A percentile compares a stretch with the other conserved stretches of the same genome.
Evolutionary conservation across 139 green algal genomes (phyloP).

Genomic region (Micractinium conductrix): DNA sequence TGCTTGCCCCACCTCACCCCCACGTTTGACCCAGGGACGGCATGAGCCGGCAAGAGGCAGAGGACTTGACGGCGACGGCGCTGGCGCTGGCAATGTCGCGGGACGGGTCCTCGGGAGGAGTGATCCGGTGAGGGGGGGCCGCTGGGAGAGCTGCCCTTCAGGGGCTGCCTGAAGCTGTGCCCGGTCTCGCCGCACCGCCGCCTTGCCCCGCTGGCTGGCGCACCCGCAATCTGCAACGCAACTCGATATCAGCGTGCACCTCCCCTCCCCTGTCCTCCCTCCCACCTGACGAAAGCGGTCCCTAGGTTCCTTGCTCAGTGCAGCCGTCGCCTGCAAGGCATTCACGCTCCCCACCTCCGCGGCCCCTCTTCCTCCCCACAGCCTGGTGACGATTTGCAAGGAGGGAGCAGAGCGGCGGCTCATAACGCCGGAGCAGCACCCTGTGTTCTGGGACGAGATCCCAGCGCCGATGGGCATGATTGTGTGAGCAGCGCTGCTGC

Average conservation of each 20-base stretch:
- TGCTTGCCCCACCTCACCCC: too few relatives aligned
- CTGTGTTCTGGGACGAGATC: constrained; percentile 51
- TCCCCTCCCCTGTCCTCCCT: too few relatives aligned
- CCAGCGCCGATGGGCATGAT: constrained; percentile 34
- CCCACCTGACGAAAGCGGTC: too few relatives aligned
- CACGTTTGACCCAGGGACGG: too few relatives aligned
- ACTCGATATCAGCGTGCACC: too few relatives aligned
- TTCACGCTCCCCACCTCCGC: too few relatives aligned
- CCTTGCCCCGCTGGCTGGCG: too few relatives aligned
- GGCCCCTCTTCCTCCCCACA: background rate
- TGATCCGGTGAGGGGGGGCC: constrained; percentile 59
- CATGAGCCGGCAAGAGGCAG: constrained; percentile 81
- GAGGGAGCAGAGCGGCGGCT: constrained; percentile 58
- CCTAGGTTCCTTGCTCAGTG: too few relatives aligned
- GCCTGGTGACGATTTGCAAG: constrained; percentile 74
- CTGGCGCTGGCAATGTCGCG: constrained; percentile 86
- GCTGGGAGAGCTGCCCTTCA: background rate
- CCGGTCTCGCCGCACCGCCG: too few relatives aligned
- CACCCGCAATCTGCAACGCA: too few relatives aligned
- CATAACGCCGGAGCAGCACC: constrained; percentile 48
- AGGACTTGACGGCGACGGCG: constrained; percentile 74
- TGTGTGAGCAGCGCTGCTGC: constrained; percentile 10
- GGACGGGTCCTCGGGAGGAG: constrained; percentile 82
- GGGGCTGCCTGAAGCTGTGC: background rate
- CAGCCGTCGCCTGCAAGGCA: background rate